Evolutionary conservation across 192 early-diverging fungal genomes (phyloP), one percentile per base, ranked within the genome.

Genomic region (Endogone sp.): DNA sequence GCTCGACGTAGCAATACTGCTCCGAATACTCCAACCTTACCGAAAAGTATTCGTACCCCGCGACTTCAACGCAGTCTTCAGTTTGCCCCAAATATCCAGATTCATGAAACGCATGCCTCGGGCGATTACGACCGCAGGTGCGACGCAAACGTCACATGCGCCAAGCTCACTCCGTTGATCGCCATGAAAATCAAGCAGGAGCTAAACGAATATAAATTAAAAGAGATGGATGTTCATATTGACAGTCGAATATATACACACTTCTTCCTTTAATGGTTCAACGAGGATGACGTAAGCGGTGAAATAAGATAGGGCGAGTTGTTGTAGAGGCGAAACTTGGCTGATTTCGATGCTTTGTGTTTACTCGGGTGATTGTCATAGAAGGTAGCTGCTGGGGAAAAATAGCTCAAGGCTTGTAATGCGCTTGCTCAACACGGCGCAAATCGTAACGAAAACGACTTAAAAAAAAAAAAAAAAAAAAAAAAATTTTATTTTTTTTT

Each of bases 151-250:
- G 82, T 89, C 11, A 95, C 94, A 16, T 93, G 93, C 67, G 84
- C 83, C 62, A 88, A 91, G 61, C 75, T 99, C 1, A 97, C 96
- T 3, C 89, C 94, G 20, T 79, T 88, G 29, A 82, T 96, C 63
- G 94, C 95, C 44, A 88, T 92, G 67, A 78, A 80, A 68, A 98
- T 99, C 76, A 91, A 96, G 60, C 87, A 94, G 73, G 97, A 99
- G 74, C 77, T 99, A 63, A 99, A 99, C 80, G 87, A 92, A 63
- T 99, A 90, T 82, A 99, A 99, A 81, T 82, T 91, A 60, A 81
- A 82, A 32, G 95, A 98, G 71, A 96, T 99, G 95, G 75, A 81
- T 22, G 91, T 98, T 16, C 95, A 96, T 71, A 84, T 88, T 62
- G 89, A 94, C 22, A 91, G 90, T 62, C 83, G 81, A 10, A 64